A percentile compares a stretch with the other conserved stretches of the same genome.
Conservation (phyloP, 768 basidiomycete species). For the Trametes elegans region DNA sequence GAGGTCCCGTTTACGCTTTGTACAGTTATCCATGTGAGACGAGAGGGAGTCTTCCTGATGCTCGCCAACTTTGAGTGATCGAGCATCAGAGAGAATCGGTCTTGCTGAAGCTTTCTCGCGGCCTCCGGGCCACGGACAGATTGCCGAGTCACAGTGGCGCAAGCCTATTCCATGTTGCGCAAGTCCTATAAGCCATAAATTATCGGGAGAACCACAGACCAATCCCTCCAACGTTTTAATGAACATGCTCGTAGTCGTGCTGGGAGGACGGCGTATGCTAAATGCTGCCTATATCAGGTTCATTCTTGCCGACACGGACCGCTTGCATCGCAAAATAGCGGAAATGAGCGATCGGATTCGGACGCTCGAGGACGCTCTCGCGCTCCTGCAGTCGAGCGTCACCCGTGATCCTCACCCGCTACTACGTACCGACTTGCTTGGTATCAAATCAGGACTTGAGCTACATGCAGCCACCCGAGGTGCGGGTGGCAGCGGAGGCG, state of each 20-base stretch:
- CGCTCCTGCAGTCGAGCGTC: slow-evolving; percentile 54
- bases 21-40: too few species aligned
- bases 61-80: too few species aligned
- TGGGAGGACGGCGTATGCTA: neutral
- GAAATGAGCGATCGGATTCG: slow-evolving; percentile 68
- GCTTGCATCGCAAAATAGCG: slow-evolving; percentile 61
- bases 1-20: too few species aligned
- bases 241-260: neutral
- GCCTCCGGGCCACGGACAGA: too few species aligned
- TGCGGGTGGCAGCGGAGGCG: neutral
- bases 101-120: too few species aligned
- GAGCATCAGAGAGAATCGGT: too few species aligned
- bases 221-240: too few species aligned
- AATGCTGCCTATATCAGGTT: slow-evolving; percentile 40
- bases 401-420: slow-evolving; percentile 59
- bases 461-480: slow-evolving; percentile 33
- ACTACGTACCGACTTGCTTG: slow-evolving; percentile 48
- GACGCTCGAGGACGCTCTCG: slow-evolving; percentile 67
- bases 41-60: too few species aligned
- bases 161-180: too few species aligned
- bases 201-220: too few species aligned
- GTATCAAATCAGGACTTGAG: slow-evolving; percentile 56
- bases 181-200: too few species aligned
- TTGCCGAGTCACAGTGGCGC: too few species aligned
- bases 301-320: slow-evolving; percentile 63